Evolutionary conservation across 2,329 filamentous ascomycete genomes (phyloP).

Genomic region (Colletotrichum tofieldiae): DNA sequence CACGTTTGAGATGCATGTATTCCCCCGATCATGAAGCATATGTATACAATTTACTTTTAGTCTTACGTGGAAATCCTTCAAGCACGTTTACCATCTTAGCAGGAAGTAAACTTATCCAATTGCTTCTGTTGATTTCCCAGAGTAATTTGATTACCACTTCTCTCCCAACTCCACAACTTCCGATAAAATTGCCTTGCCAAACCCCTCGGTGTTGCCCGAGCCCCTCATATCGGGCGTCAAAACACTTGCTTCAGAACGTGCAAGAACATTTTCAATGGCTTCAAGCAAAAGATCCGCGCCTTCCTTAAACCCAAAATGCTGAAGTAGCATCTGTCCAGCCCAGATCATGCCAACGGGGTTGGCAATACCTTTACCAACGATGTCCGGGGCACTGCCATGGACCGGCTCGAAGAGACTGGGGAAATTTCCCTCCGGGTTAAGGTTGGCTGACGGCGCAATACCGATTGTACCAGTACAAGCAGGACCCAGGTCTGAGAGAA

Average conservation of each 20-base stretch:
- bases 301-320: conserved; percentile 66
- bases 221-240: conserved; percentile 54
- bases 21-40: background rate
- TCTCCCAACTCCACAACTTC: conserved; percentile 43
- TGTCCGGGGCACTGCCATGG: conserved; percentile 82
- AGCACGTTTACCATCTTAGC: background rate
- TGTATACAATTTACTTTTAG: too few species aligned
- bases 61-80: too few species aligned
- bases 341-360: conserved; percentile 82
- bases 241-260: conserved; percentile 53
- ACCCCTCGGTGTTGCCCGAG: conserved; percentile 46
- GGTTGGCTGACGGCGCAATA: conserved; percentile 79
- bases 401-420: conserved; percentile 78
- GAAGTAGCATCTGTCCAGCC: conserved; percentile 81
- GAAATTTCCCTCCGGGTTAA: conserved; percentile 72
- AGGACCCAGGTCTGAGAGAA: conserved; percentile 80
- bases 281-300: conserved; percentile 69
- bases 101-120: background rate
- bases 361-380: conserved; percentile 79
- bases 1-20: background rate
- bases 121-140: background rate
- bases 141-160: background rate
- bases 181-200: conserved; percentile 45
- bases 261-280: conserved; percentile 76
- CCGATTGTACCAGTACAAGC: conserved; percentile 80